Conservation (phyloP, 805 yeast species). For the Naumovozyma dairenensis region DNA sequence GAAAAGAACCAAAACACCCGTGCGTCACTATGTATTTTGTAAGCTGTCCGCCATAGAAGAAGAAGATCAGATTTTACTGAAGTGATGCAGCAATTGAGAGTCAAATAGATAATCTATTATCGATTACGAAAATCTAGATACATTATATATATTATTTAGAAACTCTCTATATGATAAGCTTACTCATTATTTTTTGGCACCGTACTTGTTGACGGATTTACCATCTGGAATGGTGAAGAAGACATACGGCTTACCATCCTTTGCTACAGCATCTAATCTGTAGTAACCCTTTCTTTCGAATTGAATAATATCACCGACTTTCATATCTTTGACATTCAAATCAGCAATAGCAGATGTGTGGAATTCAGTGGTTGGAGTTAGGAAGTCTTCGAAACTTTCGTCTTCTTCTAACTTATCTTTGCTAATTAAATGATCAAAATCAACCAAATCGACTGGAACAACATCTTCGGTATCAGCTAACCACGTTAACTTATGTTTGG, state of each 20-base stretch:
- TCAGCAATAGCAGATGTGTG: constrained; percentile 71
- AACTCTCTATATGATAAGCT: no score
- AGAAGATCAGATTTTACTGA: no score
- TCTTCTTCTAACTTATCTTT: constrained; percentile 93
- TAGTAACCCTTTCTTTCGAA: constrained; percentile 96
- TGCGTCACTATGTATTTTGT: no score
- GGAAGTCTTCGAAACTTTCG: constrained; percentile 84
- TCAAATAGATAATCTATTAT: no score
- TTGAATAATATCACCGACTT: constrained; percentile 82
- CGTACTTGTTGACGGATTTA: constrained; percentile 67
- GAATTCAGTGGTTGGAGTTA: constrained; percentile 83
- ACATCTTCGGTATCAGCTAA: constrained; percentile 71
- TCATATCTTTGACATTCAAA: constrained; percentile 60
- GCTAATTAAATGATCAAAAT: constrained; percentile 88
- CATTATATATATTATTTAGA: no score
- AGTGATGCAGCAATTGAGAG: no score
- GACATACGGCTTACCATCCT: constrained; percentile 54
- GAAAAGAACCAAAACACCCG: no score
- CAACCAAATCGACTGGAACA: constrained; percentile 68
- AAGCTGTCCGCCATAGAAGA: no score
- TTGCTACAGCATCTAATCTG: constrained; percentile 56
- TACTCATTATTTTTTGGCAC: constrained; percentile 53
- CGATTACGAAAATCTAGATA: no score
- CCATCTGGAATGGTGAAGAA: constrained; percentile 96
- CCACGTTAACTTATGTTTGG: constrained; percentile 93